phyloP scores from a whole-genome alignment of 371 early-diverging fungal genomes.

The Apophysomyces ossiformis region DNA sequence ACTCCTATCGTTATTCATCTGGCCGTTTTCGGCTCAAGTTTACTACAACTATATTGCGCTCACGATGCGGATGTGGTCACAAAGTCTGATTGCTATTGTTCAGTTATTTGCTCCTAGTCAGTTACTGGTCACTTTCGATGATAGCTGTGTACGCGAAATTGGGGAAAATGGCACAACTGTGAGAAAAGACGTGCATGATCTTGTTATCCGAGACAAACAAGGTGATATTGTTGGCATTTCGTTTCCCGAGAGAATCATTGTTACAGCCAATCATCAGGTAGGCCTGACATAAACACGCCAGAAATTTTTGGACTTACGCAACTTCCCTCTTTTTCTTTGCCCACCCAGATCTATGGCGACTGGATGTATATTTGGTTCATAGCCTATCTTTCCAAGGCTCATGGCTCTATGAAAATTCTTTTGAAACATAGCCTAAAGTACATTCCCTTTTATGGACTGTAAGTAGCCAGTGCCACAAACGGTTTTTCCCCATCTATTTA shows the following conservation, averaged over 20 bases:
- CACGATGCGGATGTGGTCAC: constrained; percentile 67
- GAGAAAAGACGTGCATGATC: constrained; percentile 22
- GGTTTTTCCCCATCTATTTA: not conserved
- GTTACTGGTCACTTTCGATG: constrained; percentile 63
- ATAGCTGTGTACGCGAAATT: constrained; percentile 28
- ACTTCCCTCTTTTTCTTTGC: not conserved
- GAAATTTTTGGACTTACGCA: not conserved
- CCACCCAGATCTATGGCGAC: constrained; percentile 77
- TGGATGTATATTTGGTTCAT: constrained; percentile 90
- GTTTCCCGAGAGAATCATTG: constrained; percentile 52
- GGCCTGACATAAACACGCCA: not conserved
- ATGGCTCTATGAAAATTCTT: constrained; percentile 84
- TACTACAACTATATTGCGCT: constrained; percentile 57
- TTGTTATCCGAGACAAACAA: constrained; percentile 32
- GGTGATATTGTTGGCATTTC: constrained; percentile 41
- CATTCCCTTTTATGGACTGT: constrained; percentile 86
- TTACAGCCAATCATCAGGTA: constrained; percentile 86
- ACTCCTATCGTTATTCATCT: constrained; percentile 36
- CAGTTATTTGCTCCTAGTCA: constrained; percentile 70
- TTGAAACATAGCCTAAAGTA: constrained; percentile 77
- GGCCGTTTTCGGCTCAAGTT: constrained; percentile 34
- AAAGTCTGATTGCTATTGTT: constrained; percentile 59
- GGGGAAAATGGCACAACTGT: constrained; percentile 12
- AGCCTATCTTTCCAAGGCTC: constrained; percentile 67
- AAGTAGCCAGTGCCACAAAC: constrained; percentile 20